Conservation (phyloP, 371 early-diverging fungal species). For the Lichtheimia hyalospora region DNA sequence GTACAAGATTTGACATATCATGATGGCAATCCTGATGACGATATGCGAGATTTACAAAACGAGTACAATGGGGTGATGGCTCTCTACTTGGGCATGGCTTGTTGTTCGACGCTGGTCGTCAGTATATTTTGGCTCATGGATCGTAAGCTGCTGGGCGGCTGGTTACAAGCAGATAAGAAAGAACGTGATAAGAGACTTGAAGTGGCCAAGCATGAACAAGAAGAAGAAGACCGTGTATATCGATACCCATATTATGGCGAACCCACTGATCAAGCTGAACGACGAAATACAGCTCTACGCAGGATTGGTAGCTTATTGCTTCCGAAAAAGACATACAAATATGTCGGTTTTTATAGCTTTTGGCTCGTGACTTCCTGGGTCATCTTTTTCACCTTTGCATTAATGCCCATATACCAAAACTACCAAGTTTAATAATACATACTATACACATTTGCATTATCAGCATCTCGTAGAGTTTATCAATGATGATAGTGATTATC, state of each 20-base stretch:
- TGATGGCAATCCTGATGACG: constrained; percentile 38
- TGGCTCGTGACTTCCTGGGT: constrained; percentile 44
- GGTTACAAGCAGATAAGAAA: constrained; percentile 36
- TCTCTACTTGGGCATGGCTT: constrained; percentile 34
- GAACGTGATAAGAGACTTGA: constrained; percentile 37
- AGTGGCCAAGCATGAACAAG: constrained; percentile 24
- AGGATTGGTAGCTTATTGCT: constrained; percentile 32
- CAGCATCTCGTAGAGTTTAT: too few relatives aligned
- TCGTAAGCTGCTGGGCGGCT: constrained; percentile 26
- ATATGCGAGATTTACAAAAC: constrained; percentile 23
- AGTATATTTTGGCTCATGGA: constrained; percentile 38
- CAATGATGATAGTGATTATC: too few relatives aligned
- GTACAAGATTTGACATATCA: constrained; percentile 52
- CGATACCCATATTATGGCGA: constrained; percentile 19
- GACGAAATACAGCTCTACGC: constrained; percentile 16
- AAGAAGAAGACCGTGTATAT: constrained; percentile 20
- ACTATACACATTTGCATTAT: too few relatives aligned
- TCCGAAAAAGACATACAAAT: constrained; percentile 22
- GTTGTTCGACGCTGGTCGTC: constrained; percentile 21
- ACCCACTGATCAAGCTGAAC: constrained; percentile 15
- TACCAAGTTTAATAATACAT: constrained; percentile 14
- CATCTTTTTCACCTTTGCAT: constrained; percentile 44
- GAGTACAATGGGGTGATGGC: constrained; percentile 50
- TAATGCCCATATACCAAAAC: constrained; percentile 46
- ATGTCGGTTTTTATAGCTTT: constrained; percentile 27